Conservation (phyloP, 2,329 filamentous ascomycete genomes). For the Hirsutella thompsonii region DNA sequence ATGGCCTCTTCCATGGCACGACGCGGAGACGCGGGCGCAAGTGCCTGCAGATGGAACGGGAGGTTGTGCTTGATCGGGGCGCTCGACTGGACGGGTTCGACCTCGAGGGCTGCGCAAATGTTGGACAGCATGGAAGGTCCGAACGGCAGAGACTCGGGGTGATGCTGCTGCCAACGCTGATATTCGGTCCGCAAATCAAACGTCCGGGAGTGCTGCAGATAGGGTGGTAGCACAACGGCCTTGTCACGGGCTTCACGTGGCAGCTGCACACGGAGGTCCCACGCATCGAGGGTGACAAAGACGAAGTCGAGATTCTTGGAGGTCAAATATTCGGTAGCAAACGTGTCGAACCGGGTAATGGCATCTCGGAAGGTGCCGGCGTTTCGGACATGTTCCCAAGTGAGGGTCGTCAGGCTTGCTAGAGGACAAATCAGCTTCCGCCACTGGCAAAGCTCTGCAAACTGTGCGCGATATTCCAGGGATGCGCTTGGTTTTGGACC, state of each 20-base stretch:
- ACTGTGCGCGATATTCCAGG: background rate
- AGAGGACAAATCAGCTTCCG: conserved; percentile 8
- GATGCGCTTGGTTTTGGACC: no score
- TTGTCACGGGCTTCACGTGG: conserved; percentile 97
- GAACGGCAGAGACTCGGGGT: conserved; percentile 93
- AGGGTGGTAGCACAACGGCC: conserved; percentile 88
- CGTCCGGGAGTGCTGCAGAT: conserved; percentile 93
- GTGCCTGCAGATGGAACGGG: conserved; percentile 90
- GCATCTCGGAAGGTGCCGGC: conserved; percentile 96
- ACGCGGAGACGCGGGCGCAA: conserved; percentile 88
- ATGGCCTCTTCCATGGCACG: conserved; percentile 97
- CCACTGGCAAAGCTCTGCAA: background rate
- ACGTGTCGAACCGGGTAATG: conserved; percentile 86
- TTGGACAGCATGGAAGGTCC: conserved; percentile 91
- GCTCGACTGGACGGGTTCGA: conserved; percentile 93
- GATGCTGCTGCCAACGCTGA: conserved; percentile 95
- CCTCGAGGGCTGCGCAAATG: conserved; percentile 95
- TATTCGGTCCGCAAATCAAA: conserved; percentile 97
- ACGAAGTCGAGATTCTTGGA: conserved; percentile 92
- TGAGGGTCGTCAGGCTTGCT: conserved; percentile 95
- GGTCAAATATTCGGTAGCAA: conserved; percentile 82
- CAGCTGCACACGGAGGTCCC: conserved; percentile 95
- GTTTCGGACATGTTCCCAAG: conserved; percentile 97
- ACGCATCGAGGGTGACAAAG: conserved; percentile 95
- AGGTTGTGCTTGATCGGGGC: conserved; percentile 98